These are phyloP conservation scores for Pythium guiyangense DNA, from an alignment of 352 stramenopile genomes.

Conservation along the genomic window DNA sequence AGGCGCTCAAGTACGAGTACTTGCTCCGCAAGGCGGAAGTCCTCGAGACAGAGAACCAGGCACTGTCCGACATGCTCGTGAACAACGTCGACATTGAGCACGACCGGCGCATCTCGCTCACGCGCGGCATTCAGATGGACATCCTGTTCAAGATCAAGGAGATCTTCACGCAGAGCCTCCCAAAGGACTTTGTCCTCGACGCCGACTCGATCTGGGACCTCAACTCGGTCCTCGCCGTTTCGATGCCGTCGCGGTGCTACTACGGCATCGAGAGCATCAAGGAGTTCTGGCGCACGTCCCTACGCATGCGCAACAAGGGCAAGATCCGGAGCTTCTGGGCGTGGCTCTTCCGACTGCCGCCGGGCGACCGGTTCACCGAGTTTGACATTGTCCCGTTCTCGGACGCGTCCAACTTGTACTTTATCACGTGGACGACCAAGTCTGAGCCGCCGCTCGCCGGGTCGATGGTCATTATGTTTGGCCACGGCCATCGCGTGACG, in stretches of 20 bases:
- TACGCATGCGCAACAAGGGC: slow-evolving; percentile 85
- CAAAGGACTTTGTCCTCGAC: slow-evolving; percentile 83
- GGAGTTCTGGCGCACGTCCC: slow-evolving; percentile 79
- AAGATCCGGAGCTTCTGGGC: slow-evolving; percentile 87
- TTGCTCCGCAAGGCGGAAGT: slow-evolving; percentile 68
- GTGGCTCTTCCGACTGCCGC: slow-evolving; percentile 73
- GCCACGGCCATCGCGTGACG: slow-evolving; percentile 74
- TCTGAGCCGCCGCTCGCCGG: slow-evolving; percentile 61
- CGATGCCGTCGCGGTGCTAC: slow-evolving; percentile 83
- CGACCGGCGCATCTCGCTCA: slow-evolving; percentile 55
- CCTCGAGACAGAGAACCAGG: slow-evolving; percentile 59
- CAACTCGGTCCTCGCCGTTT: slow-evolving; percentile 81
- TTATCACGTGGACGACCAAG: slow-evolving; percentile 84
- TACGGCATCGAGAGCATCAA: slow-evolving; percentile 87
- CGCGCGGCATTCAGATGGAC: slow-evolving; percentile 82
- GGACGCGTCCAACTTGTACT: slow-evolving; percentile 67
- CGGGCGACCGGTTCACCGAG: slow-evolving; percentile 68
- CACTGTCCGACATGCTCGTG: slow-evolving; percentile 69
- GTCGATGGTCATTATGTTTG: slow-evolving; percentile 85
- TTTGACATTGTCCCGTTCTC: slow-evolving; percentile 80
- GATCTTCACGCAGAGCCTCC: slow-evolving; percentile 82
- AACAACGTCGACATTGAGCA: slow-evolving; percentile 62
- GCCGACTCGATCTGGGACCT: slow-evolving; percentile 82
- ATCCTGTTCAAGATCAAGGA: slow-evolving; percentile 87
- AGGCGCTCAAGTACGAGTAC: slow-evolving; percentile 80